Evolutionary conservation across 768 basidiomycete species (phyloP).

Genomic region (Tricholoma bakamatsutake): DNA sequence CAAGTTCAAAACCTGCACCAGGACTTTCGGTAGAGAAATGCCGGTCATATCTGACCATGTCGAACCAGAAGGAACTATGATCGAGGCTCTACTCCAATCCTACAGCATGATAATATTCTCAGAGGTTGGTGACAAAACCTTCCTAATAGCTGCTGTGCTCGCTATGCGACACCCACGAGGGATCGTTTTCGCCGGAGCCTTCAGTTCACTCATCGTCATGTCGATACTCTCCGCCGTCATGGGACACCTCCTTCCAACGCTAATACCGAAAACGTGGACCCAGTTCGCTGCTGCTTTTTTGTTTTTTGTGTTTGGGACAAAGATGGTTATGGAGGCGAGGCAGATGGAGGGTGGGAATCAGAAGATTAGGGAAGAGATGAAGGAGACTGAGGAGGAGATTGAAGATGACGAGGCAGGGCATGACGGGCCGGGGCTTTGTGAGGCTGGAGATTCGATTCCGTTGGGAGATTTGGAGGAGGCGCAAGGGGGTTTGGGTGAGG

Average conservation of each 20-base stretch:
- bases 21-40: conserved; percentile 1
- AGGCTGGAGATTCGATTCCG: conserved; percentile 40
- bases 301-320: conserved; percentile 85
- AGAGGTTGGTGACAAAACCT: conserved; percentile 95
- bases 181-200: conserved; percentile 84
- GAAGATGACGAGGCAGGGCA: conserved; percentile 65
- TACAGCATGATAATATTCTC: conserved; percentile 91
- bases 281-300: conserved; percentile 69
- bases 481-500: conserved; percentile 11
- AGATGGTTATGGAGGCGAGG: conserved; percentile 83
- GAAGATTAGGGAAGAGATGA: conserved; percentile 91
- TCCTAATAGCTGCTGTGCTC: conserved; percentile 78
- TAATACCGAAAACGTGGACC: conserved; percentile 71
- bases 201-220: conserved; percentile 87
- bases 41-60: conserved; percentile 5
- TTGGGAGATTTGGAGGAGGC: conserved; percentile 79
- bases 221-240: conserved; percentile 90
- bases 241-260: conserved; percentile 82
- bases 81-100: conserved; percentile 66
- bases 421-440: conserved; percentile 31
- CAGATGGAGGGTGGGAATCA: conserved; percentile 73
- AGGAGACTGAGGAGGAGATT: conserved; percentile 94
- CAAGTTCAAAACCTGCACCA: neutral
- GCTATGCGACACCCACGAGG: conserved; percentile 90
- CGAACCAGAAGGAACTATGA: conserved; percentile 19